Base-by-base conservation (phyloP, 768 basidiomycete species). In the Phlebiopsis gigantea region DNA sequence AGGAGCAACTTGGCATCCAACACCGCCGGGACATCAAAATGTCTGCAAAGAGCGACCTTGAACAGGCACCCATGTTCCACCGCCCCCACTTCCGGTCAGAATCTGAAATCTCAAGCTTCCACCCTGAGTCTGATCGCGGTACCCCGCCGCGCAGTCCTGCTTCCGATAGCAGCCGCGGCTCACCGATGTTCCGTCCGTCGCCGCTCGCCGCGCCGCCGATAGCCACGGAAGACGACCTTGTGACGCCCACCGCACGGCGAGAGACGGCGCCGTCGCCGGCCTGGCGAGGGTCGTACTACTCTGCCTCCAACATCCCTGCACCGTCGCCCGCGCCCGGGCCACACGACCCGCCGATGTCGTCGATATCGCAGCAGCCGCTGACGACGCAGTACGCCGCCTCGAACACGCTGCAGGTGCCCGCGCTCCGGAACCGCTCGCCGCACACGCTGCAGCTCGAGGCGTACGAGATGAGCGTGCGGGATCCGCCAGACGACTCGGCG, bases 1-100 rank as follows among this genome's bases (percentile, higher is more conserved):
- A 93, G 68, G 90, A 92, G 60, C 82, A 77, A 41, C 75, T 93
- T 4, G 91, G 91, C 2, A 79, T 93, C 55, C 70, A 74, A 31
- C 88, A 85, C 53, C 56, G 65, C 63, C 80, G 84, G 39, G 83
- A 82, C 49, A 70, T 70, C 30, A 81, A 75, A 64, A 79, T 78
- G 58, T 74, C 73, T 46, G 57, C 60, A 49, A 61, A 60, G 46
- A 53, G 63, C 34, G 78, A 77, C 58, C 67, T 81, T 2, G 89
- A 92, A 72, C 75, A 79, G 14, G 78, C 83, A 0, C 88, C 89
- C 2, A 91, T 92, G 78, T 88, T 89, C 70, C 72, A 76, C 24
- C 76, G 81, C 29, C 79, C 78, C 5, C 87, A 90, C 60, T 75
- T 69, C 46, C 80, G 85, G 5, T 88, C 88, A 0, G 68, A 76